Base-by-base conservation (phyloP, 495 filamentous ascomycete genomes). In the Darksidea phi region DNA sequence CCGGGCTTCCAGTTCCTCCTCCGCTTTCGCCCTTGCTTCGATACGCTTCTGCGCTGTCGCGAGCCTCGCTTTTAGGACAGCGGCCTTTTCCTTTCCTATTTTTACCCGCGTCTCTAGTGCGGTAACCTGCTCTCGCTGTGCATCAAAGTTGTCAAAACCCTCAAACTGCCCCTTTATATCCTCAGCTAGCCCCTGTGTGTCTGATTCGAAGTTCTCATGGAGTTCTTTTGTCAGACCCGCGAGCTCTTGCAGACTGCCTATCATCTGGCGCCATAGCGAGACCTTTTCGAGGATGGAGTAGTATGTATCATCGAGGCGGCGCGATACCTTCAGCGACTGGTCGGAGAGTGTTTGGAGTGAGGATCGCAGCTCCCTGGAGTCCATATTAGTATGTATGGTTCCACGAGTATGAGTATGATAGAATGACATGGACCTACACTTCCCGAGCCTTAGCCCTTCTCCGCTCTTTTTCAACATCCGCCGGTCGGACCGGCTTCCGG, bases 231-330 rank as follows among this genome's bases (percentile, higher is more conserved):
- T 87, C 25, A 82, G 80, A 7, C 75, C 76, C 0, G 86, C 83
- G 3, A 97, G 81, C 49, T 88, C 82, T 60, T 88, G 84, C 18
- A 97, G 80, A 3, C 79, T 82, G 1, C 75, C 61, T 21, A 95
- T 82, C 1, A 86, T 90, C 50, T 79, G 77, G 51, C 86, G 84
- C 32, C 97, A 76, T 0, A 83, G 73, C 43, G 82, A 80, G 28
- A 93, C 78, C 59, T 88, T 93, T 69, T 93, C 87, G 15, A 94
- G 78, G 5, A 97, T 79, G 3, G 87, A 85, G 67, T 92, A 91
- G 75, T 95, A 95, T 0, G 87, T 91, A 65, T 88, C 87, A 68
- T 95, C 90, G n/a, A 97, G 80, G 45, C 82, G 82, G 61, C 83
- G 81, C 18, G 86, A 94, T 2, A 84, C 84, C 36, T 80, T 80